These are phyloP conservation scores for Kazachstania psychrophila DNA, from an alignment of 805 yeast species.

Conservation along the genomic window DNA sequence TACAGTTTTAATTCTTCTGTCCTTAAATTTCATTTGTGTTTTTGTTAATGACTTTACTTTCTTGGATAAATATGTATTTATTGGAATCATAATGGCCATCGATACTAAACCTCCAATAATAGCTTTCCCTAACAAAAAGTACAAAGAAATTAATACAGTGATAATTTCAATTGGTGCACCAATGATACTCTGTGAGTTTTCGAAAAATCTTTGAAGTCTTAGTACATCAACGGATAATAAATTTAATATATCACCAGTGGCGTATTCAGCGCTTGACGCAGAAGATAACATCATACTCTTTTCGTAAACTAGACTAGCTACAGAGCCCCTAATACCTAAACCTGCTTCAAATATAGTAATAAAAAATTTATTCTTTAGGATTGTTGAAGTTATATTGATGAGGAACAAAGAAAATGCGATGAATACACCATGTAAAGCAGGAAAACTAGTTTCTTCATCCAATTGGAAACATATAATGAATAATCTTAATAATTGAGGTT, in stretches of 20 bases:
- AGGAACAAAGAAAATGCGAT: constrained; percentile 57
- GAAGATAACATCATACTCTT: constrained; percentile 64
- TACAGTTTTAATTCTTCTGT: constrained; percentile 48
- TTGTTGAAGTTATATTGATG: constrained; percentile 51
- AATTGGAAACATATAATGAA: constrained; percentile 40
- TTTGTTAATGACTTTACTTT: constrained; percentile 39
- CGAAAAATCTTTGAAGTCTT: constrained; percentile 51
- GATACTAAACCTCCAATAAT: constrained; percentile 48
- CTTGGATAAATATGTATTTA: constrained; percentile 42
- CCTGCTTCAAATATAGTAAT: constrained; percentile 51
- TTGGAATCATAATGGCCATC: constrained; percentile 48
- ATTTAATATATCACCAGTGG: constrained; percentile 76
- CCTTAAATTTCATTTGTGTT: constrained; percentile 54
- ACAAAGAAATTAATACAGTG: constrained; percentile 45
- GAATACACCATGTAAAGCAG: constrained; percentile 50
- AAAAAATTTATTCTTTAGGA: constrained; percentile 60
- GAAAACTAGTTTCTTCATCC: constrained; percentile 28
- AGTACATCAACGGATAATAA: constrained; percentile 69
- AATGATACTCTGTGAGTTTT: constrained; percentile 43
- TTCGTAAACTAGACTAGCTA: constrained; percentile 58
- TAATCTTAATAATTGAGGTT: constrained; percentile 48
- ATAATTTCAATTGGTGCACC: constrained; percentile 52
- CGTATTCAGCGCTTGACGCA: constrained; percentile 46
- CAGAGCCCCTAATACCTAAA: constrained; percentile 52
- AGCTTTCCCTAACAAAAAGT: constrained; percentile 48